Evolutionary conservation across 1,139 yeast species (phyloP).

Genomic region (Scheffersomyces insectosa): DNA sequence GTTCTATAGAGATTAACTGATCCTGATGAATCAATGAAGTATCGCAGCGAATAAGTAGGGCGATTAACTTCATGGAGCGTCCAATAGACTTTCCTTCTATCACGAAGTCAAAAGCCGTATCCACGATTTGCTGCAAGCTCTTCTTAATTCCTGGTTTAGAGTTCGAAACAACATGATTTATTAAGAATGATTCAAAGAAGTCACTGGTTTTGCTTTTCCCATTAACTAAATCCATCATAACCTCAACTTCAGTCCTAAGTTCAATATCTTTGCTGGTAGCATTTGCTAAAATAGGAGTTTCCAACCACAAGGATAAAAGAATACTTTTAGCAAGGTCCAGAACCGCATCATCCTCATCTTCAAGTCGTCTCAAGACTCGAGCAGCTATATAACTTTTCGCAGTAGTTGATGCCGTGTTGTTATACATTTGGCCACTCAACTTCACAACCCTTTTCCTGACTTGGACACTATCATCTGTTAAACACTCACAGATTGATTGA

Average conservation of each 20-base stretch:
- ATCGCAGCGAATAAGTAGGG: conserved; percentile 53
- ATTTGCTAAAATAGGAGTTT: conserved; percentile 2
- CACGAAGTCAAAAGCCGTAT: conserved; percentile 26
- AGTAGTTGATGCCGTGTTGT: conserved; percentile 24
- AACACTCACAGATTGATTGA: conserved; percentile 48
- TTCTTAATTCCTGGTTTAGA: conserved; percentile 14
- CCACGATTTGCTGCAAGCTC: conserved; percentile 22
- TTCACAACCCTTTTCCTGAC: conserved; percentile 66
- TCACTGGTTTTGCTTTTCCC: conserved; percentile 35
- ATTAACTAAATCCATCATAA: conserved; percentile 39
- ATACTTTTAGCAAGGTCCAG: conserved; percentile 41
- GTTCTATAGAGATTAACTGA: conserved; percentile 61
- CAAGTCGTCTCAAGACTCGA: conserved; percentile 52
- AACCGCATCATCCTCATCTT: conserved; percentile 70
- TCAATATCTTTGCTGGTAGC: conserved; percentile 1
- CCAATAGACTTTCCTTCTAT: conserved; percentile 27
- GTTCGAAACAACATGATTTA: conserved; percentile 35
- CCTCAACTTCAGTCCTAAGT: conserved; percentile 11
- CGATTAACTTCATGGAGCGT: conserved; percentile 46
- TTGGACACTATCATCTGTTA: conserved; percentile 60
- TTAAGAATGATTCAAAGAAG: conserved; percentile 45
- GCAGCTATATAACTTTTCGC: conserved; percentile 49
- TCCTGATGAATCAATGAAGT: conserved; percentile 59
- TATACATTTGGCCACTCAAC: conserved; percentile 52
- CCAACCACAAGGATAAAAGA: conserved; percentile 44